phyloP scores from a whole-genome alignment of 208 protist species.

The Trypanosomatidae sp. region DNA sequence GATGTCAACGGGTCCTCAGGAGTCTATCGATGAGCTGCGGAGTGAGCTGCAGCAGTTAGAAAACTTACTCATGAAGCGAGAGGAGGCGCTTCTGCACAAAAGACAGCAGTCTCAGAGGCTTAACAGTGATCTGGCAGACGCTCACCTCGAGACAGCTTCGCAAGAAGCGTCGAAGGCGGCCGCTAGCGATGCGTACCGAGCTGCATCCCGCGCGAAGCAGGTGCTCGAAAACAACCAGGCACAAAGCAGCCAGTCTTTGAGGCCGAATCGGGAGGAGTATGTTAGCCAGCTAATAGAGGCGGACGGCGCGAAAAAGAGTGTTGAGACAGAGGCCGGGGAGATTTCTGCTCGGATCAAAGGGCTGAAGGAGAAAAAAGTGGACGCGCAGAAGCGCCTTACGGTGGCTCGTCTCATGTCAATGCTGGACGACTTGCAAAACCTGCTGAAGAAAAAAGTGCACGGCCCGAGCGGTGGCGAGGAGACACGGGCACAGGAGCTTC shows the following conservation, averaged over 20 bases:
- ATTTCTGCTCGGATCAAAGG: constrained; percentile 46
- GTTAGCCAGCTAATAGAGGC: constrained; percentile 51
- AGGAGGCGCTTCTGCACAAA: constrained; percentile 18
- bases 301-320: constrained; percentile 44
- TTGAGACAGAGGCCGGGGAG: constrained; percentile 41
- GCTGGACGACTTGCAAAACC: constrained; percentile 71
- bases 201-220: constrained; percentile 33
- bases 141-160: neutral
- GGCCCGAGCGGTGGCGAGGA: constrained; percentile 41
- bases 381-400: constrained; percentile 58
- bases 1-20: constrained; percentile 2
- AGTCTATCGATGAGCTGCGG: constrained; percentile 43
- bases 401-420: constrained; percentile 74
- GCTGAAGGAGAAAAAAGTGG: constrained; percentile 34
- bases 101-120: constrained; percentile 15
- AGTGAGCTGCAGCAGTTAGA: constrained; percentile 45
- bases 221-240: constrained; percentile 37
- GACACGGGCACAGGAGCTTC: constrained; percentile 57
- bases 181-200: constrained; percentile 19
- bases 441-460: constrained; percentile 63
- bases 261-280: constrained; percentile 57
- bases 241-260: constrained; percentile 5
- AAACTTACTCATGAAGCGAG: constrained; percentile 32
- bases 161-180: constrained; percentile 13
- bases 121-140: constrained; percentile 14